These are phyloP conservation scores for Davidsoniella virescens DNA, from an alignment of 2,329 filamentous ascomycete species.

Conservation along the genomic window DNA sequence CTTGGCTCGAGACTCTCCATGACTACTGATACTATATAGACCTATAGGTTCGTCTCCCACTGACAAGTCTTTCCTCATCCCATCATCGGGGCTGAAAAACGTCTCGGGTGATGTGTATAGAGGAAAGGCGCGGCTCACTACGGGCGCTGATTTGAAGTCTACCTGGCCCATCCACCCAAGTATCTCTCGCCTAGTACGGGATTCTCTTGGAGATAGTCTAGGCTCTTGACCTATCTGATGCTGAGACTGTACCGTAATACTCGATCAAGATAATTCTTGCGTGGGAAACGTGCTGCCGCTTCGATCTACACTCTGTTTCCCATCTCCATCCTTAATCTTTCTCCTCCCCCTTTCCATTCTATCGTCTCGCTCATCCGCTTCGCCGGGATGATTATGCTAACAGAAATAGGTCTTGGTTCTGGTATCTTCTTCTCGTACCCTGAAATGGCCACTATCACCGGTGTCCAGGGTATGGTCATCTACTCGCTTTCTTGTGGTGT, in stretches of 20 bases:
- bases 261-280: constrained; percentile 99
- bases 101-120: constrained; percentile 1
- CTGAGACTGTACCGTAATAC: constrained; percentile 95
- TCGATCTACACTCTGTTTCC: constrained; percentile 27
- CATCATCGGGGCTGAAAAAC: neutral
- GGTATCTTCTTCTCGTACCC: constrained; percentile 74
- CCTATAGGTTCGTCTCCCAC: constrained; percentile 13
- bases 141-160: constrained; percentile 47
- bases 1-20: too few species aligned
- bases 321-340: constrained; percentile 15
- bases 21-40: constrained; percentile 6
- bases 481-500: constrained; percentile 59
- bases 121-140: constrained; percentile 50
- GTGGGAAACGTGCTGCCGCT: constrained; percentile 96
- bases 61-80: constrained; percentile 8
- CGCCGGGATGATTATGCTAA: constrained; percentile 22
- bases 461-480: constrained; percentile 61
- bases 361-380: constrained; percentile 10
- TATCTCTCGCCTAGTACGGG: neutral
- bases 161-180: constrained; percentile 6
- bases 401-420: constrained; percentile 56
- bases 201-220: constrained; percentile 5
- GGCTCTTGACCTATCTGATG: constrained; percentile 33
- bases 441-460: constrained; percentile 61
- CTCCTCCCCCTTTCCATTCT: neutral